phyloP scores from a whole-genome alignment of 371 early-diverging fungal species.

The Edhazardia aedis region DNA sequence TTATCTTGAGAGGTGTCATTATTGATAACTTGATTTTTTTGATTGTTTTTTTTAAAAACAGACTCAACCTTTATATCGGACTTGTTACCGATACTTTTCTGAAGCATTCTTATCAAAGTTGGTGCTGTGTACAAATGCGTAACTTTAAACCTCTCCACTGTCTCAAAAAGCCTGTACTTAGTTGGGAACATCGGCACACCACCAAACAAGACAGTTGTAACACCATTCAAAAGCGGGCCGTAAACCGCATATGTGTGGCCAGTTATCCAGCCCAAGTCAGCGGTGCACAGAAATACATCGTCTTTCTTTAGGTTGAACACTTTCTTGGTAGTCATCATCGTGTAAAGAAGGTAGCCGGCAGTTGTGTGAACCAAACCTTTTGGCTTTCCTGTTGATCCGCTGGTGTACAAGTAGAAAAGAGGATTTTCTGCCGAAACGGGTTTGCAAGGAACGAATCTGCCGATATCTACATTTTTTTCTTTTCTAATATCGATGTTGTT shows the following conservation, averaged over 20 bases:
- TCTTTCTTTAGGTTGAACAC: constrained; percentile 56
- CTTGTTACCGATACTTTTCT: no score
- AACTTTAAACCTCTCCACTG: constrained; percentile 57
- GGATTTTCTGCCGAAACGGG: constrained; percentile 61
- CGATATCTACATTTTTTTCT: constrained; percentile 56
- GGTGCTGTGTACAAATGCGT: constrained; percentile 93
- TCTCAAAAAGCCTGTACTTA: constrained; percentile 59
- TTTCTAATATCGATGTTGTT: constrained; percentile 58
- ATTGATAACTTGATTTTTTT: no score
- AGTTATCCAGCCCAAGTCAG: constrained; percentile 57
- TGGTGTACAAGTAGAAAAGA: constrained; percentile 71
- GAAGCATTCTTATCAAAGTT: constrained; percentile 75
- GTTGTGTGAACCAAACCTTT: constrained; percentile 72
- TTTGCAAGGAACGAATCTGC: no score
- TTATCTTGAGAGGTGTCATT: no score
- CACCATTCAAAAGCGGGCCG: constrained; percentile 62
- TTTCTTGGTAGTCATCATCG: constrained; percentile 54
- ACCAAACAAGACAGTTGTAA: constrained; percentile 64
- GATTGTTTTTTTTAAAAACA: no score
- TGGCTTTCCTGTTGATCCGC: constrained; percentile 59
- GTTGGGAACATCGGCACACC: constrained; percentile 61
- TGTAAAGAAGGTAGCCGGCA: constrained; percentile 74
- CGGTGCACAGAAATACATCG: constrained; percentile 51
- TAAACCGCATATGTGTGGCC: constrained; percentile 72
- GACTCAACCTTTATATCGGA: no score